Base-by-base conservation (phyloP, 176 grass and related monocot genomes). In the Chrysopogon serrulatus region DNA sequence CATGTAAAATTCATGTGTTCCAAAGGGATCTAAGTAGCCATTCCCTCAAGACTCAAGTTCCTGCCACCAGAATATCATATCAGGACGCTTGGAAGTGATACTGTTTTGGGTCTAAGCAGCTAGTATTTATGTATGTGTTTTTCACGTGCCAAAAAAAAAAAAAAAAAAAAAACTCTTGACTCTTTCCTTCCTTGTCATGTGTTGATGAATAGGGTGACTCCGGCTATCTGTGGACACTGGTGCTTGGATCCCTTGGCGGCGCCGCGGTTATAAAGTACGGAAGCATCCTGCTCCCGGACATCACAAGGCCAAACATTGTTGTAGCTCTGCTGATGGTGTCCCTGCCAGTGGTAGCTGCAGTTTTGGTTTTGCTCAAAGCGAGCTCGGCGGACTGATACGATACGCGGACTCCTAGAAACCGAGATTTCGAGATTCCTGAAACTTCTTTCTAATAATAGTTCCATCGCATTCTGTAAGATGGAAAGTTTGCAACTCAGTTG, bases 211-310 rank as follows among this genome's bases (percentile, higher is more conserved):
- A 98, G 96, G 87, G 87, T 48, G 93, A 98, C 73, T 74, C 89
- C 0, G 41, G 75, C 19, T 98, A 92, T 28, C 82, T 98, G 0
- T 85, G 73, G 87, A 98, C 91, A 80, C 28, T 95, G 69, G 79
- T 87, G 33, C 76, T 90, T 68, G 93, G 96, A 35, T 93, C 96
- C 16, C 21, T 98, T 23, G 89, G 85, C 35, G 91, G 96, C 33
- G 91, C 91, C 0, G 90, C 93, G 24, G 91, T 87, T 17, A 45
- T 95, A 3, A 98, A 98, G 71, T 98, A 98, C 62, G 92, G 95
- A 32, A 98, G 90, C 82, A 56, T 92, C 43, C 70, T 95, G 85
- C 83, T 98, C 32, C 95, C 95, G 41, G 87, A 88, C 42, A 86
- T 95, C 80, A 93, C 93, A 32, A 86, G 85, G 74, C 93, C 96